Conservation (phyloP, 2,329 filamentous ascomycete genomes). For the Colletotrichum tropicale region DNA sequence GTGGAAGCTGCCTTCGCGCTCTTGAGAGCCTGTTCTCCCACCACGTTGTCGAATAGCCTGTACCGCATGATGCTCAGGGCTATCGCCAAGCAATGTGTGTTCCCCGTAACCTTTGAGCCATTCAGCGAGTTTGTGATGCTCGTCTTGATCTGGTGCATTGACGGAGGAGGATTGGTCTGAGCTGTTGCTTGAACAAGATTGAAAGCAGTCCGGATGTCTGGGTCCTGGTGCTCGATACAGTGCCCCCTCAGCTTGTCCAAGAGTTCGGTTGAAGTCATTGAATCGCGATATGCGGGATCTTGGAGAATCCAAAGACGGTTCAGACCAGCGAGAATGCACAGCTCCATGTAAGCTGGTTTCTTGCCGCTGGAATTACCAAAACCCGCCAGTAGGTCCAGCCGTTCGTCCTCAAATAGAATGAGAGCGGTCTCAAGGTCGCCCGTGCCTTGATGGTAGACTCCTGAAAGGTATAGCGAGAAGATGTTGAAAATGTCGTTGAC, state of each 20-base stretch:
- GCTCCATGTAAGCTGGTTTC: constrained; percentile 63
- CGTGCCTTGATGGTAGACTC: constrained; percentile 76
- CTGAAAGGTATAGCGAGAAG: constrained; percentile 73
- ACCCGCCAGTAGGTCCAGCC: constrained; percentile 58
- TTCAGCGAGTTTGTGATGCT: constrained; percentile 76
- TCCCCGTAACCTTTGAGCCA: constrained; percentile 71
- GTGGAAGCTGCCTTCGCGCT: constrained; percentile 72
- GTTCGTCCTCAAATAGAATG: constrained; percentile 64
- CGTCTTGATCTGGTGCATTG: constrained; percentile 79
- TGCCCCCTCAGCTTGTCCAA: constrained; percentile 70
- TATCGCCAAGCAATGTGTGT: constrained; percentile 82
- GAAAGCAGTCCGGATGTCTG: constrained; percentile 79
- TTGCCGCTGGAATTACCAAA: constrained; percentile 39
- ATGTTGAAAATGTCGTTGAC: constrained; percentile 42
- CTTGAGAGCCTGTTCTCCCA: constrained; percentile 81
- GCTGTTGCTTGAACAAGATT: constrained; percentile 76
- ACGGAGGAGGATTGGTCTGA: constrained; percentile 62
- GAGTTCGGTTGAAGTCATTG: constrained; percentile 62
- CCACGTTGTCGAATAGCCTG: constrained; percentile 80
- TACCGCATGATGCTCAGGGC: constrained; percentile 85
- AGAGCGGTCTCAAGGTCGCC: constrained; percentile 76
- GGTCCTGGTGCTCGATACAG: constrained; percentile 72
- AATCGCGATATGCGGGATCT: constrained; percentile 60
- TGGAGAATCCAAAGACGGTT: constrained; percentile 78
- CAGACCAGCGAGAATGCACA: constrained; percentile 69